Percentiles rank a stretch among this genome's conserved stretches.
phyloP scores from a whole-genome alignment of 345 rosid species.

The Pugionium cornutum region DNA sequence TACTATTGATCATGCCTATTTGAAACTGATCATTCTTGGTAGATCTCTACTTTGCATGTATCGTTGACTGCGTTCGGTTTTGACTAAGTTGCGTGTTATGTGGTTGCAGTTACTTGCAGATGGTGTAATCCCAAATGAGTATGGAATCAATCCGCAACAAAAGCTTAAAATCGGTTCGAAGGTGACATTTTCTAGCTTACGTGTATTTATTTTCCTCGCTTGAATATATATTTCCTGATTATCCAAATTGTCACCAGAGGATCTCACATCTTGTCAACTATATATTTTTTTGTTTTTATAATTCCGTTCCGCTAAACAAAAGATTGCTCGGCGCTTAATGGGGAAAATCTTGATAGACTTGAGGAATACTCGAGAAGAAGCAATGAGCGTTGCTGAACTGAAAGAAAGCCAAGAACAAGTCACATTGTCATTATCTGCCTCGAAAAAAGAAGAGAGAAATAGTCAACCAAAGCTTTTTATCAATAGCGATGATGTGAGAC shows the following conservation, averaged over 20 bases:
- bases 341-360: conserved; percentile 95
- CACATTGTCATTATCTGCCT: conserved; percentile 39
- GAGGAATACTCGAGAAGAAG: conserved; percentile 97
- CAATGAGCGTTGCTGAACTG: conserved; percentile 78
- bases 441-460: conserved; percentile 55
- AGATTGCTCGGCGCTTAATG: conserved; percentile 97
- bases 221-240: background rate
- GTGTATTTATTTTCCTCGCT: background rate
- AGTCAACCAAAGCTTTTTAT: conserved; percentile 52
- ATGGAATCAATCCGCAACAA: conserved; percentile 95
- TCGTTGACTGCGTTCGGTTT: conserved; percentile 7
- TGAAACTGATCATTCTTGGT: conserved; percentile 17
- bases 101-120: conserved; percentile 87
- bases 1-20: conserved; percentile 1
- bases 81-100: conserved; percentile 29
- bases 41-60: conserved; percentile 8
- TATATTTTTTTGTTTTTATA: background rate
- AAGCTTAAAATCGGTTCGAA: conserved; percentile 95
- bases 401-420: conserved; percentile 72
- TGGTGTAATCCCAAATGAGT: conserved; percentile 98
- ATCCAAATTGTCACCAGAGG: conserved; percentile 1
- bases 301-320: background rate
- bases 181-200: conserved; percentile 47
- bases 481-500: conserved; percentile 63
- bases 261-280: conserved; percentile 11